These are phyloP conservation scores for Pseudocercospora fuligena DNA, from an alignment of 2,329 filamentous ascomycete species.

Conservation along the genomic window DNA sequence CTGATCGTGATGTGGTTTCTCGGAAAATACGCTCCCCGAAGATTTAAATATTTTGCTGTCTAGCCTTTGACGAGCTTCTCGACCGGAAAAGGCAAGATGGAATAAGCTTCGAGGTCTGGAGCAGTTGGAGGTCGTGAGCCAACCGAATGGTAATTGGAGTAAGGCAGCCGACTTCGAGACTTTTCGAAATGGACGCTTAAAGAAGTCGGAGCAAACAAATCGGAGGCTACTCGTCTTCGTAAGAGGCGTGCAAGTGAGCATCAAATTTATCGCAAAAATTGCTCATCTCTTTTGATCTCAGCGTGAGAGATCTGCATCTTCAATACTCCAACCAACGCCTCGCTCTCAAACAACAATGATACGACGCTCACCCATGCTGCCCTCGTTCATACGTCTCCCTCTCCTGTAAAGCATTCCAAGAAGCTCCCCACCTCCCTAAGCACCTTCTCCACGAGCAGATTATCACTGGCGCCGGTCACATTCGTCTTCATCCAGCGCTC, in stretches of 20 bases:
- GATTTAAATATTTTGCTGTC: too few relatives aligned
- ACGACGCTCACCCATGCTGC: neutral
- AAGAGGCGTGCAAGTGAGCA: neutral
- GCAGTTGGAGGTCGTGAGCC: too few relatives aligned
- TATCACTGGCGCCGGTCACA: constrained; percentile 52
- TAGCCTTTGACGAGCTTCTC: too few relatives aligned
- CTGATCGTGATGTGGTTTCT: too few relatives aligned
- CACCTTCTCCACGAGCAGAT: constrained; percentile 75
- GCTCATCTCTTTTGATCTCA: neutral
- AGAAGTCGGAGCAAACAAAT: too few relatives aligned
- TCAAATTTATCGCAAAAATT: neutral
- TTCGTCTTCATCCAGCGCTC: constrained; percentile 59
- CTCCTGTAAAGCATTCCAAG: constrained; percentile 46
- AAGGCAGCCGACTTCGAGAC: too few relatives aligned
- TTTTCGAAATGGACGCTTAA: too few relatives aligned
- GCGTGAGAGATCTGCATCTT: neutral
- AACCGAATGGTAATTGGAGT: too few relatives aligned
- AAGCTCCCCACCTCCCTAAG: constrained; percentile 68
- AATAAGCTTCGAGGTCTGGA: too few relatives aligned
- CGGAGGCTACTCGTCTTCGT: too few relatives aligned
- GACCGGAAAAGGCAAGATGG: too few relatives aligned
- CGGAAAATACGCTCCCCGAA: too few relatives aligned
- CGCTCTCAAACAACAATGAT: neutral
- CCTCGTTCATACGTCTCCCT: constrained; percentile 6
- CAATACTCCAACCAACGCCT: neutral